Base-by-base conservation (phyloP, 352 stramenopile species). In the Phytophthora agathidicida region DNA sequence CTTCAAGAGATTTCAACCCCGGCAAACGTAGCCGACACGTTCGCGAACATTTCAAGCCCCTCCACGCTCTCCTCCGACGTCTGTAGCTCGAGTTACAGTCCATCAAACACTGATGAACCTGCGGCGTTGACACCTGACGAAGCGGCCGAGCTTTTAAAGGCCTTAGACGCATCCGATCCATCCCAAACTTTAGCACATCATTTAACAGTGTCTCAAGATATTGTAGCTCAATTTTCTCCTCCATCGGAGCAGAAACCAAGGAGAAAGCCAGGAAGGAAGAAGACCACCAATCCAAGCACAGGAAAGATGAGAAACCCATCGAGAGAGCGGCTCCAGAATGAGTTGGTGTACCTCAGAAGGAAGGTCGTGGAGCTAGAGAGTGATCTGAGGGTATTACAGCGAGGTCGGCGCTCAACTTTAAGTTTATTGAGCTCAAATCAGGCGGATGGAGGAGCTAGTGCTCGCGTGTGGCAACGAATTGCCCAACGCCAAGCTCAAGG, bases 391-490 rank as follows among this genome's bases (percentile, higher is more conserved):
- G 32, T 52, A 2, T 26, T 86, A 20, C 64, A 72, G 8, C 33
- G 64, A 19, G 30, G 13, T 17, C 52, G 44, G 17, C 31, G 55
- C 22, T 28, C 23, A 24, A 26, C 24, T 35, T 60, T 24, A 10
- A 42, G 19, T 1, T 23, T 57, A 38, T 37, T 20, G 7, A 10
- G 38, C 36, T 41, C 16, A 10, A 36, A 38, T 17, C 49, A 77
- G 5, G 54, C 48, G 14, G 51, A 60, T 20, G 45, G 37, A 42
- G 53, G 48, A 10, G 55, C 65, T 4, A 16, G 39, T 45, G 58
- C 52, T 35, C 54, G 50, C 39, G 68, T 86, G 41, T 88, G 79
- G 79, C 65, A 74, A 13, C 68, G 73, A 10, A 76, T 86, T 16
- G 75, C 75, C 13, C 64, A 80, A 30, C 65, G 79, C 9, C 79